Evolutionary conservation across 148 eudicot species (phyloP).

Genomic region (Simmondsia chinensis): DNA sequence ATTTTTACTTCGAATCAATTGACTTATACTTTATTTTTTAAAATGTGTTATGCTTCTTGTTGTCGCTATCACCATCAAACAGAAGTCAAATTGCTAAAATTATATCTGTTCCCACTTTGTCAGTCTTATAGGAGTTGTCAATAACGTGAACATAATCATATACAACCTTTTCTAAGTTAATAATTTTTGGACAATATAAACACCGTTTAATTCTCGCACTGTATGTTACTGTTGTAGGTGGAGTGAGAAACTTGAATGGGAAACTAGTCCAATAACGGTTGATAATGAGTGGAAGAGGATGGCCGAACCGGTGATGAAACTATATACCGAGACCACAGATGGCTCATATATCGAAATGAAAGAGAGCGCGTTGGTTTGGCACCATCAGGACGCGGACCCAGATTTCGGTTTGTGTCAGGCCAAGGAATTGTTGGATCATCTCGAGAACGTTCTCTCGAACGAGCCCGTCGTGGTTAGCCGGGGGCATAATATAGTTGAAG

Average conservation of each 20-base stretch:
- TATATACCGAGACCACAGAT: constrained; percentile 59
- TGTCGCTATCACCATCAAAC: too few relatives aligned
- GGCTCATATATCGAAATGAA: constrained; percentile 57
- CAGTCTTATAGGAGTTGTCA: too few relatives aligned
- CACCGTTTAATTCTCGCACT: too few relatives aligned
- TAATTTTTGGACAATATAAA: too few relatives aligned
- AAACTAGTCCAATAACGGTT: constrained; percentile 17
- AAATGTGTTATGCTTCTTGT: too few relatives aligned
- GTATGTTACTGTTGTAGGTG: constrained; percentile 35
- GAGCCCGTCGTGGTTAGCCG: constrained; percentile 62
- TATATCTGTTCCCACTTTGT: too few relatives aligned
- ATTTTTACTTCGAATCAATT: too few relatives aligned
- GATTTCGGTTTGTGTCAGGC: constrained; percentile 69
- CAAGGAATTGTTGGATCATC: constrained; percentile 58
- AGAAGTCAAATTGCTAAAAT: too few relatives aligned
- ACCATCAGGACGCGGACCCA: constrained; percentile 53
- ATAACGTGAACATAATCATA: too few relatives aligned
- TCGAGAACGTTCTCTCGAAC: constrained; percentile 61
- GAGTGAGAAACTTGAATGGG: constrained; percentile 45
- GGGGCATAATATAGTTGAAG: constrained; percentile 72
- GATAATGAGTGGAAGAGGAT: constrained; percentile 53
- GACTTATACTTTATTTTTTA: too few relatives aligned
- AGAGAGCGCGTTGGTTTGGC: constrained; percentile 79
- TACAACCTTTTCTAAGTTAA: too few relatives aligned
- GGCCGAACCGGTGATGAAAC: constrained; percentile 57